Conservation (phyloP, 768 basidiomycete species). For the Mycena capillaripes region DNA sequence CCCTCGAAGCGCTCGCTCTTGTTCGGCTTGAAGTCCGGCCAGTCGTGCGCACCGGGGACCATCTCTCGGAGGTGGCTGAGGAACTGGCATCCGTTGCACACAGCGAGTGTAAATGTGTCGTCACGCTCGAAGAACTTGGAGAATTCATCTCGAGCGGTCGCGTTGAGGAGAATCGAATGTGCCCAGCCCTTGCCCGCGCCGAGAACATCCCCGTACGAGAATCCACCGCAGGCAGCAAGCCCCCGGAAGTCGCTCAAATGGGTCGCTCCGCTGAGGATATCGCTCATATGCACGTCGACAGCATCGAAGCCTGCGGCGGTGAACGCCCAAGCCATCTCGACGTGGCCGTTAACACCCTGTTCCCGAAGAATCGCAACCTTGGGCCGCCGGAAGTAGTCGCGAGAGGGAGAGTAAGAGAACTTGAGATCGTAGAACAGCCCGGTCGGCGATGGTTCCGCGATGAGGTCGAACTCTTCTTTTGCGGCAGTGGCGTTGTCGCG, state of each 20-base stretch:
- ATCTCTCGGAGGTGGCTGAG: constrained; percentile 89
- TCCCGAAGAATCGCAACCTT: constrained; percentile 96
- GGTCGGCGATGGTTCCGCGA: constrained; percentile 64
- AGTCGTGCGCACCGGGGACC: constrained; percentile 87
- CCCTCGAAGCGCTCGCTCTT: constrained; percentile 92
- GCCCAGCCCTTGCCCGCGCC: constrained; percentile 99
- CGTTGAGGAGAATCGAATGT: constrained; percentile 91
- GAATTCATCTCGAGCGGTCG: constrained; percentile 83
- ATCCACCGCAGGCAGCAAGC: constrained; percentile 96
- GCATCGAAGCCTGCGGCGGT: constrained; percentile 94
- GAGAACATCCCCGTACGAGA: constrained; percentile 98
- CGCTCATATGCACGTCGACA: constrained; percentile 98
- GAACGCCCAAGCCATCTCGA: constrained; percentile 99
- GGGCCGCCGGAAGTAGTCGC: constrained; percentile 70
- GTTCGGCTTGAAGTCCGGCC: constrained; percentile 95
- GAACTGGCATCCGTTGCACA: constrained; percentile 99
- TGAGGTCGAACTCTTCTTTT: constrained; percentile 85
- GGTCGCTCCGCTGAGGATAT: constrained; percentile 82
- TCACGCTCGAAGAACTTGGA: constrained; percentile 82
- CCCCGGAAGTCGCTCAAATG: constrained; percentile 83
- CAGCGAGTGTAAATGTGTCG: constrained; percentile 91
- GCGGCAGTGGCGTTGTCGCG: constrained; percentile 88
- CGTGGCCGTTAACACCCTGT: constrained; percentile 97
- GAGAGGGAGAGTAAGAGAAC: constrained; percentile 59
- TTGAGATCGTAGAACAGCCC: constrained; percentile 87